Conservation (phyloP, 2,329 filamentous ascomycete species). For the Colletotrichum navitas region DNA sequence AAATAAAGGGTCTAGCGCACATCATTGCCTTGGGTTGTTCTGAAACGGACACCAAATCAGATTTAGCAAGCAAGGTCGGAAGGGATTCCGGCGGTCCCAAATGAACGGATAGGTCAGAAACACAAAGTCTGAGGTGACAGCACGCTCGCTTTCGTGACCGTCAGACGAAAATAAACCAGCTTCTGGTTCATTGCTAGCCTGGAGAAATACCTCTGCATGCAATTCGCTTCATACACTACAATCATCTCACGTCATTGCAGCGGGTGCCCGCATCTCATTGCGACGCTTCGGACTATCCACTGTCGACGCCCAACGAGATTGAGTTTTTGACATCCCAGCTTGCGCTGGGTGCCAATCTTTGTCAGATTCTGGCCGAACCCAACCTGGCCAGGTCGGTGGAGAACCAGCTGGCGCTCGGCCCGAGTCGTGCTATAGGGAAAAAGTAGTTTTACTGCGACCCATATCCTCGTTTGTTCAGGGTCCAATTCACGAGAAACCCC, state of each 20-base stretch:
- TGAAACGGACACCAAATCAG: conserved; percentile 11
- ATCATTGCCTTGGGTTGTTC: conserved; percentile 4
- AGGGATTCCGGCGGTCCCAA: conserved; percentile 22
- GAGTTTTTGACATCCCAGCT: conserved; percentile 30
- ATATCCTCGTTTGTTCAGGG: background rate
- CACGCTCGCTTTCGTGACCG: background rate
- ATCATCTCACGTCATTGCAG: conserved; percentile 18
- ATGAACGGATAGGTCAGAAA: conserved; percentile 17
- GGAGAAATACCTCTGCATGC: conserved; percentile 24
- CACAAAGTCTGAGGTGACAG: conserved; percentile 1
- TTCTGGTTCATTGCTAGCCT: background rate
- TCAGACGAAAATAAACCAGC: conserved; percentile 5
- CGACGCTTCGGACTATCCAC: conserved; percentile 8
- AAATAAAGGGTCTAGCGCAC: background rate
- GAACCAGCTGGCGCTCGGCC: no score
- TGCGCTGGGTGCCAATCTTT: background rate
- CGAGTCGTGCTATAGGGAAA: conserved; percentile 25
- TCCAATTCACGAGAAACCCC: background rate
- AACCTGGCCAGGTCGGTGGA: background rate
- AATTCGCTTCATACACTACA: background rate
- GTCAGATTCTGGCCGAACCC: conserved; percentile 5
- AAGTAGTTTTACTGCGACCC: conserved; percentile 1
- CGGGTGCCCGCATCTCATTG: background rate
- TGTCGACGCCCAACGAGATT: conserved; percentile 34
- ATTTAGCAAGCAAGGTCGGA: background rate